Base-by-base conservation (phyloP, 2,329 filamentous ascomycete genomes). In the Tolypocladium ovalisporum region DNA sequence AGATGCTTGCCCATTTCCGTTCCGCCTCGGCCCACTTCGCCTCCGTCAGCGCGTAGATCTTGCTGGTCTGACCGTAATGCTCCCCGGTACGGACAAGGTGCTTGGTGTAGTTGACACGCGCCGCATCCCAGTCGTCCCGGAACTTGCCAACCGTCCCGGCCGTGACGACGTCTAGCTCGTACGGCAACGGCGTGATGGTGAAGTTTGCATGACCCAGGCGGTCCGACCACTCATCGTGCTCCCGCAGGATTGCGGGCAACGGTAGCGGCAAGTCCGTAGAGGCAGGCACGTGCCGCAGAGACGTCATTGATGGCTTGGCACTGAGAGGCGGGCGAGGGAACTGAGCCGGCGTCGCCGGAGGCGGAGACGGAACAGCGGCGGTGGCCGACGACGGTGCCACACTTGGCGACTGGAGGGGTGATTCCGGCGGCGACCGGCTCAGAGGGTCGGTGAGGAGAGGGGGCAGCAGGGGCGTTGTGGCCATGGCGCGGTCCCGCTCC, bases 141-240 rank as follows among this genome's bases (percentile, higher is more conserved):
- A 96, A 78, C 66, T 84, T 80, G 37, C 80, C 80, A 32, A 83
- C 71, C 1, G 76, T 69, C 5, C 81, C 78, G 12, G 85, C 67
- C 62, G 87, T 84, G 61, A 83, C 82, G 3, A 68, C 68, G 19
- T 84, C 79, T 0, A 90, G 87, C 10, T 82, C 72, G 67, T 96
- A 96, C 0, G 92, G 93, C 68, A 86, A 83, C 0, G 92, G 92
- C 27, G 83, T 76, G 64, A 97, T 95, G 65, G 83, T 92, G 70
- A 95, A 97, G 75, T 97, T 96, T 62, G 92, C 92, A 69, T 97
- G 92, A 34, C 93, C 93, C 17, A 97, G 82, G 57, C 84, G 85
- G 66, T 87, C 83, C 1, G 89, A 87, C 93, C 93, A 97, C 63
- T 87, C 84, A 68, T 96, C 90, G 54, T 85, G 79, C 7, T 85